A percentile compares a stretch with the other conserved stretches of the same genome.
These are phyloP conservation scores for Pseudogymnoascus sp. DNA, from an alignment of 2,329 filamentous ascomycete species.

Conservation along the genomic window DNA sequence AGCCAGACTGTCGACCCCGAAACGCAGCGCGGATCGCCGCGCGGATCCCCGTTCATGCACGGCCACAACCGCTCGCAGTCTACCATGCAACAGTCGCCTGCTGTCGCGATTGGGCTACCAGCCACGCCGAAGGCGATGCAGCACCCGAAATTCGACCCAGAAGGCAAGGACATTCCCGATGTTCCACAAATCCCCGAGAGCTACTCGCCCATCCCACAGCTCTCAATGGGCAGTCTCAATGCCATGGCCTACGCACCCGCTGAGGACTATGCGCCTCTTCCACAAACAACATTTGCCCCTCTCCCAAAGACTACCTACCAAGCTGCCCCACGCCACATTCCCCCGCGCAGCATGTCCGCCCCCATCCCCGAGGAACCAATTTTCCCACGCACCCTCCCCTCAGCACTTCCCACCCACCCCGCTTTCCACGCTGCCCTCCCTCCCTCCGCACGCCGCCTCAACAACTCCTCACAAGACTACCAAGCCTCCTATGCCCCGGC, in stretches of 20 bases:
- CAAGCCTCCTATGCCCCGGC: constrained; percentile 17
- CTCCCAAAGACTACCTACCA: constrained; percentile 25
- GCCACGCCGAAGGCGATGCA: constrained; percentile 89
- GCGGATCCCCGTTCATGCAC: constrained; percentile 21
- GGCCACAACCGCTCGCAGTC: constrained; percentile 30
- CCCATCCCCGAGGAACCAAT: constrained; percentile 41
- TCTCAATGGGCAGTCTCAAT: constrained; percentile 20
- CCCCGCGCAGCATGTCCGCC: constrained; percentile 54
- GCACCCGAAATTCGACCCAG: constrained; percentile 59
- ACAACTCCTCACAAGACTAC: constrained; percentile 17
- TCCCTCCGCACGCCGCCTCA: constrained; percentile 26
- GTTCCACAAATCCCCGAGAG: constrained; percentile 44
- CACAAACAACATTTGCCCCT: constrained; percentile 12
- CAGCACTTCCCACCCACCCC: constrained; percentile 33
- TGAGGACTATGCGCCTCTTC: constrained; percentile 24
- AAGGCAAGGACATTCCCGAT: constrained; percentile 48
- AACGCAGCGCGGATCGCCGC: constrained; percentile 18
- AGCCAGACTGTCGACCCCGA: constrained; percentile 52
- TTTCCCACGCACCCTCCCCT: constrained; percentile 25
- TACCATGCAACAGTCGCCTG: constrained; percentile 37
- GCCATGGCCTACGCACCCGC: constrained; percentile 20
- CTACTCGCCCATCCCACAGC: constrained; percentile 25
- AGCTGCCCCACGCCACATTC: constrained; percentile 37
- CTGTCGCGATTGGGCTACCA: constrained; percentile 64
- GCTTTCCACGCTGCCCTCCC: constrained; percentile 31